Percentiles rank a stretch among this genome's conserved stretches.
These are phyloP conservation scores for Trametes punicea DNA, from an alignment of 768 basidiomycete species.

Conservation along the genomic window DNA sequence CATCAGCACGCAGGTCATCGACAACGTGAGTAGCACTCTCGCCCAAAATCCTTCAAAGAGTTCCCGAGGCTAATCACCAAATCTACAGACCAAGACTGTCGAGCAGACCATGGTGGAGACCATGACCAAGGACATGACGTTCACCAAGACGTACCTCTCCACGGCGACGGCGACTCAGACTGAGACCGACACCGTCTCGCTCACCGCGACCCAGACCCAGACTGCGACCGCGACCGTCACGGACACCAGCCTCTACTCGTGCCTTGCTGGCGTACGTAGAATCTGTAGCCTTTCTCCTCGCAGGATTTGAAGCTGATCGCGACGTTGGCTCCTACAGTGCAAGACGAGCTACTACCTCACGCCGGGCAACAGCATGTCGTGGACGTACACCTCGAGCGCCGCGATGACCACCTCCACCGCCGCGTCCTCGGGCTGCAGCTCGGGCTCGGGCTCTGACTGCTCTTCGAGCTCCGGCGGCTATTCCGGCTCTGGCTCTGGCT, in stretches of 20 bases:
- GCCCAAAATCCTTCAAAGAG: background rate
- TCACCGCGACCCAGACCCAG: constrained; percentile 50
- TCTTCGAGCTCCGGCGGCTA: constrained; percentile 1
- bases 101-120: constrained; percentile 55
- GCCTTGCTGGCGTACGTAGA: constrained; percentile 14
- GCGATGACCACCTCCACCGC: constrained; percentile 18
- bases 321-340: constrained; percentile 39
- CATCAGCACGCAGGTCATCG: constrained; percentile 53
- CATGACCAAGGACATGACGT: constrained; percentile 45
- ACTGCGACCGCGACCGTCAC: constrained; percentile 43
- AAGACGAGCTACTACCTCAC: constrained; percentile 53
- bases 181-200: constrained; percentile 34
- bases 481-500: background rate
- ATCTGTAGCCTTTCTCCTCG: background rate
- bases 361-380: constrained; percentile 51
- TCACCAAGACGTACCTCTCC: constrained; percentile 48
- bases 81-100: constrained; percentile 52
- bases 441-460: constrained; percentile 1
- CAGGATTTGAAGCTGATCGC: background rate
- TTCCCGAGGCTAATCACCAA: background rate
- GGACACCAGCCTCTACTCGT: constrained; percentile 33
- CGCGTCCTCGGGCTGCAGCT: constrained; percentile 13
- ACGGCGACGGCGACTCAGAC: constrained; percentile 43
- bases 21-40: constrained; percentile 42
- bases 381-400: constrained; percentile 32